Base-by-base conservation (phyloP, 2,329 filamentous ascomycete genomes). In the Triangularia setosa region DNA sequence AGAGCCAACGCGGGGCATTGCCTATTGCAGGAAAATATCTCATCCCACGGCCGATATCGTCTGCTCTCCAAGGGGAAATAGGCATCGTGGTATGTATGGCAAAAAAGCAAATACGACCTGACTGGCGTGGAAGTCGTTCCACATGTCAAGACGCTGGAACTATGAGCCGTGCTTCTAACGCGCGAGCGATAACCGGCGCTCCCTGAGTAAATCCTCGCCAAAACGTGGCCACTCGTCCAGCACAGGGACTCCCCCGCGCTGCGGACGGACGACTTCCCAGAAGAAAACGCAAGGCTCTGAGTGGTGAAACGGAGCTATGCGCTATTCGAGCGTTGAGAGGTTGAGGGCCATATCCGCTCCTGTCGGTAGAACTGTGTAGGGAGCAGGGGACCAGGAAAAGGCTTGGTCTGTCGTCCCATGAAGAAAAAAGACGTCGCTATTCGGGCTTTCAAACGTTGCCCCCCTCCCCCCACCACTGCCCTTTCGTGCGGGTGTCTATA, bases 171-270 rank as follows among this genome's bases (percentile, higher is more conserved):
- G 57, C 62, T 53, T 61, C 58, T 64, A 65, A 48, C 40, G 64
- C 59, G 33, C 6, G 62, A 67, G 66, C 69, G 69, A 70, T 68
- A 67, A 70, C 66, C 69, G 69, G 69, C 67, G 65, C 62, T 61
- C 27, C 59, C 44, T 21, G 56, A 35, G 57, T 40, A 64, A 63
- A 64, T 64, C 52, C 63, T 67, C 58, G 66, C 67, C 67, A 66
- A 67, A 64, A 64, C 35, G 52, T 67, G 59, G 66, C 67, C 64
- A 69, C 56, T 67, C 58, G 60, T 63, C 60, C 65, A 65, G 62
- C 66, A 60, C 65, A 66, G 40, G 60, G 66, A 62, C 59, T 33
- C 61, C 63, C 64, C 58, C 56, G 62, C 55, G 60, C 63, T 64
- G 48, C 27, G 59, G 61, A 61, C 53, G 23, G 60, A 59, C 60